These are phyloP conservation scores for Kluyveromyces marxianus DNA, from an alignment of 1,139 yeast species.

Conservation along the genomic window DNA sequence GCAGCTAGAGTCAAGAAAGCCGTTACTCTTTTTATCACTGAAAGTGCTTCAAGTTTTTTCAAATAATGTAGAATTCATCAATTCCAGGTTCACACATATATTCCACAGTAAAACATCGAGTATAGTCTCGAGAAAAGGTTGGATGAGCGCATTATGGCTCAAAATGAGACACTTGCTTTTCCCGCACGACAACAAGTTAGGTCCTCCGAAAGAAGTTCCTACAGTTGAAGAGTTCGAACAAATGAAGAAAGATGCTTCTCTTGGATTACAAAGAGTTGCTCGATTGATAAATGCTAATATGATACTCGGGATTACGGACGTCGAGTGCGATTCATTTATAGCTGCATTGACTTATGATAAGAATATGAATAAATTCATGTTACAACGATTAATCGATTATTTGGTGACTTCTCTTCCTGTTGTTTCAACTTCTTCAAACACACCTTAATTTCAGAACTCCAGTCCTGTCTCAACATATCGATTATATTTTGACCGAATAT, in stretches of 20 bases:
- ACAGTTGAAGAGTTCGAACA: slow-evolving; percentile 16
- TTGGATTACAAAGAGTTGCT: slow-evolving; percentile 13
- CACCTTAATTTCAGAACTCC: slow-evolving; percentile 6
- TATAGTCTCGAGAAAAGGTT: slow-evolving; percentile 6
- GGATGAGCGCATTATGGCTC: slow-evolving; percentile 3
- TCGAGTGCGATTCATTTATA: slow-evolving; percentile 14
- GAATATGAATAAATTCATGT: slow-evolving; percentile 7
- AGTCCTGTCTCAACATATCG: slow-evolving; percentile 12
- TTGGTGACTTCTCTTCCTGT: slow-evolving; percentile 5
- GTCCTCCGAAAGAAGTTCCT: slow-evolving; percentile 19
- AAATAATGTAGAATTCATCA: not conserved
- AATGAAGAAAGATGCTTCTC: slow-evolving; percentile 13
- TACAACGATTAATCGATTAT: slow-evolving; percentile 7
- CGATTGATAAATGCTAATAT: slow-evolving; percentile 8
- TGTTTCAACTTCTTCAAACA: not conserved
- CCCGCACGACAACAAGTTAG: slow-evolving; percentile 26
- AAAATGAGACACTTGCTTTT: slow-evolving; percentile 18
- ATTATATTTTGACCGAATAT: slow-evolving; percentile 12
- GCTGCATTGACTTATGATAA: slow-evolving; percentile 16
- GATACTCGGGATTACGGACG: slow-evolving; percentile 12
- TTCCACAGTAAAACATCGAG: not conserved
- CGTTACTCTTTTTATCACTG: not conserved
- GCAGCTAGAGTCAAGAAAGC: not conserved
- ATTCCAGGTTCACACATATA: not conserved
- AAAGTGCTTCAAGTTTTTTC: not conserved